phyloP scores from a whole-genome alignment of 164 flowering plant species.

The Berberis vulgaris region DNA sequence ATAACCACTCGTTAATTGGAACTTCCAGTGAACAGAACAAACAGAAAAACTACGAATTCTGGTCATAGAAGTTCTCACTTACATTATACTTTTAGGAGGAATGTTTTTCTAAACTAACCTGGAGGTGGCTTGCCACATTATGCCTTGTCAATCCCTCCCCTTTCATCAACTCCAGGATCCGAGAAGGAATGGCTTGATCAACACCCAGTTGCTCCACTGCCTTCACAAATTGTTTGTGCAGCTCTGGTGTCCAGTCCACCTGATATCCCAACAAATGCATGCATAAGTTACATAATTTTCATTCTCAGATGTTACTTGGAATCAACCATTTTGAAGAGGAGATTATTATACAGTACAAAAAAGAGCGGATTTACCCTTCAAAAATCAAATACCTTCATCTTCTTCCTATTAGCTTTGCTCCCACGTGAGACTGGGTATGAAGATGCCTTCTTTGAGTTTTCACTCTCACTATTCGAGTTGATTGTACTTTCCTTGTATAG shows the following conservation, averaged over 20 bases:
- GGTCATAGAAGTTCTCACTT: no score
- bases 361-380: neutral
- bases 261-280: conserved; percentile 16
- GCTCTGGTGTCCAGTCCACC: conserved; percentile 90
- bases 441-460: conserved; percentile 23
- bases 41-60: no score
- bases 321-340: neutral
- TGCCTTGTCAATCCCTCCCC: conserved; percentile 80
- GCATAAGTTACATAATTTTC: neutral
- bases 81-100: no score
- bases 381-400: conserved; percentile 15
- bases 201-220: conserved; percentile 77
- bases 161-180: conserved; percentile 73
- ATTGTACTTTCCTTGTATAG: conserved; percentile 13
- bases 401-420: conserved; percentile 25
- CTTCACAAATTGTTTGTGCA: conserved; percentile 70
- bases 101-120: conserved; percentile 29
- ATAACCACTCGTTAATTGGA: no score
- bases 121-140: conserved; percentile 87
- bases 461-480: conserved; percentile 11
- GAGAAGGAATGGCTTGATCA: conserved; percentile 83
- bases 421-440: conserved; percentile 21
- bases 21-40: no score
- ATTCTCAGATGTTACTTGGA: neutral
- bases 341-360: neutral